phyloP scores from a whole-genome alignment of 139 green algal species.

The Chloropicon primus region DNA sequence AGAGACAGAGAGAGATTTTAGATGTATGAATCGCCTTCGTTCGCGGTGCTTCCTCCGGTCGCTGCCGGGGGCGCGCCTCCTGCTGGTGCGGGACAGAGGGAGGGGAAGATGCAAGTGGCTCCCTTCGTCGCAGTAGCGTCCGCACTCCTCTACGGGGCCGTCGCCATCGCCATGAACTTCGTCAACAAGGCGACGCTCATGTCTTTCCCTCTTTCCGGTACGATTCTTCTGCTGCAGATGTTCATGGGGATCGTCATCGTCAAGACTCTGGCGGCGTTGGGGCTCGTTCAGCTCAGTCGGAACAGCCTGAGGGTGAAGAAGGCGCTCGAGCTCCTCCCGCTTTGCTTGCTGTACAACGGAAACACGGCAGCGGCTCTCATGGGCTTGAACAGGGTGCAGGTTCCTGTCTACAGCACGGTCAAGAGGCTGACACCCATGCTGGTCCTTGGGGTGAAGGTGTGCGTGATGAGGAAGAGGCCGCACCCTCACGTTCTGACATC shows the following conservation, averaged over 20 bases:
- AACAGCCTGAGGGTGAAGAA: neutral
- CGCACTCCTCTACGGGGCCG: conserved; percentile 15
- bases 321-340: conserved; percentile 12
- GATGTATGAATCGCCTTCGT: too few species aligned
- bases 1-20: too few species aligned
- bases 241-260: conserved; percentile 13
- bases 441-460: conserved; percentile 36
- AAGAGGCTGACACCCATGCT: conserved; percentile 49
- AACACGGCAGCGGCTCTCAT: conserved; percentile 34
- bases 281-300: neutral
- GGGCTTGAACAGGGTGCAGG: conserved; percentile 27
- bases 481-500: conserved; percentile 13
- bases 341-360: conserved; percentile 24
- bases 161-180: conserved; percentile 28
- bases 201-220: conserved; percentile 15
- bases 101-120: too few species aligned
- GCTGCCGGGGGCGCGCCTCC: too few species aligned
- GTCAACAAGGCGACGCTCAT: conserved; percentile 23
- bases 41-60: too few species aligned
- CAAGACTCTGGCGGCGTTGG: conserved; percentile 1
- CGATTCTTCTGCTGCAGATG: conserved; percentile 32
- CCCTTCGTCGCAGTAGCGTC: neutral
- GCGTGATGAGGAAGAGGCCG: conserved; percentile 11
- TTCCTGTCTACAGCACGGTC: conserved; percentile 37
- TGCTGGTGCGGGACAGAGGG: too few species aligned